Evolutionary conservation across 805 yeast species (phyloP), one percentile per base, ranked within the genome.

Genomic region (Saccharomycopsis fibuligera): DNA sequence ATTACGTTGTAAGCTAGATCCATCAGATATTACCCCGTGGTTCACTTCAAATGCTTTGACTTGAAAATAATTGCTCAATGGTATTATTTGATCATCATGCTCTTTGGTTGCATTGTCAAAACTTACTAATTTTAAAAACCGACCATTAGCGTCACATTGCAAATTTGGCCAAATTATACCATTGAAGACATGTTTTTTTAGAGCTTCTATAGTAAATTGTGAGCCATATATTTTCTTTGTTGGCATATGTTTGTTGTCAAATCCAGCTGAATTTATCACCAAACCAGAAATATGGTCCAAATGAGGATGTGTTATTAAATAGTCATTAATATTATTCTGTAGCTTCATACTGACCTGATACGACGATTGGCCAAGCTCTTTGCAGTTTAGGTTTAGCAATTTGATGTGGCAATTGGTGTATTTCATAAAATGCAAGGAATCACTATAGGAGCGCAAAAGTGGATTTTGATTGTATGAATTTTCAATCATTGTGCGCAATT

Each of bases 131-230:
- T 52, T 57, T 35, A 63, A 51, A 45, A 72, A 55, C 2, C 49
- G 51, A 16, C 63, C 63, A 21, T 63, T 62, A 5, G 36, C 35
- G 8, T 48, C 55, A 6, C 60, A 60, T 5, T 64, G 59, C 10
- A 75, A 64, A 56, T 84, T 74, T 4, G 97, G 97, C 97, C 97
- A 89, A 2, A 86, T 68, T 4, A 66, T 57, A 40, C 82, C 86
- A 62, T 89, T 90, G 65, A 89, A 89, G 0, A 86, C 62, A 60
- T 80, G 72, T 1, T 62, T 60, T 50, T 70, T 63, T 8, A 89
- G 61, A 0, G 79, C 74, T 4, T 70, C 64, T 1, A 79, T 66
- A 0, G 91, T 81, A 24, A 68, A 62, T 0, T 60, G 54, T 2
- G 79, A 63, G 0, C 88, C 95, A 53, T 69, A 75, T 3, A 87